Evolutionary conservation across 441 rosid genomes (phyloP).

Genomic region (Breynia disticha): DNA sequence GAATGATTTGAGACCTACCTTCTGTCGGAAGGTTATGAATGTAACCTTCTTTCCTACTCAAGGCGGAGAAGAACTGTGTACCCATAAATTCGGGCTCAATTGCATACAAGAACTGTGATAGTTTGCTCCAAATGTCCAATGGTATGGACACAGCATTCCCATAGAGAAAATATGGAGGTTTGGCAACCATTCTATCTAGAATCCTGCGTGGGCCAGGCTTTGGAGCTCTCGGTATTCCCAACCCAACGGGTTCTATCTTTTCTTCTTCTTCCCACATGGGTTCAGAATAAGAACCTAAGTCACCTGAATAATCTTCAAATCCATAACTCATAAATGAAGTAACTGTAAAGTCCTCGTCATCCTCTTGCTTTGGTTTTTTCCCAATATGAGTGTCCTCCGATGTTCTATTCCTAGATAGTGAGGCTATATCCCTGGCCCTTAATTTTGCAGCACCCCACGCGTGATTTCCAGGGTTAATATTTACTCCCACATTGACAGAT

Average conservation of each 20-base stretch:
- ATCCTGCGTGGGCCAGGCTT: constrained; percentile 36
- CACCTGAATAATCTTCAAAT: constrained; percentile 29
- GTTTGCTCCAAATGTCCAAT: constrained; percentile 47
- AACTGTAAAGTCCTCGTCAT: constrained; percentile 20
- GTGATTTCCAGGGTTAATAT: constrained; percentile 14
- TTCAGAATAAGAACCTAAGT: constrained; percentile 30
- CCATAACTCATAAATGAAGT: constrained; percentile 15
- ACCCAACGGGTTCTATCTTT: constrained; percentile 23
- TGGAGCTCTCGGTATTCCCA: constrained; percentile 24
- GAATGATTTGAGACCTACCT: constrained; percentile 46
- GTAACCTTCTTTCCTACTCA: constrained; percentile 78
- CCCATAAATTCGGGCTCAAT: constrained; percentile 65
- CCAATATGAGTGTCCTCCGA: constrained; percentile 36
- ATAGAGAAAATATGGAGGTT: constrained; percentile 69
- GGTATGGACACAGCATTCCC: constrained; percentile 51
- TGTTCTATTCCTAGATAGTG: constrained; percentile 15
- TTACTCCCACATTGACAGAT: constrained; percentile 7
- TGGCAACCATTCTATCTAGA: constrained; percentile 36
- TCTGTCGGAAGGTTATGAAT: constrained; percentile 71
- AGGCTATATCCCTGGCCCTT: constrained; percentile 36
- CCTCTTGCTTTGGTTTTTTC: constrained; percentile 67
- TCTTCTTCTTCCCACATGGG: constrained; percentile 48
- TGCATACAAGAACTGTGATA: constrained; percentile 54
- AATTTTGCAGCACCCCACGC: constrained; percentile 22
- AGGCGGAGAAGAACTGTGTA: constrained; percentile 52